Percentiles rank a stretch among this genome's conserved stretches.
Evolutionary conservation across 192 early-diverging fungal species (phyloP).

Genomic region (Haplosporangium gracile): DNA sequence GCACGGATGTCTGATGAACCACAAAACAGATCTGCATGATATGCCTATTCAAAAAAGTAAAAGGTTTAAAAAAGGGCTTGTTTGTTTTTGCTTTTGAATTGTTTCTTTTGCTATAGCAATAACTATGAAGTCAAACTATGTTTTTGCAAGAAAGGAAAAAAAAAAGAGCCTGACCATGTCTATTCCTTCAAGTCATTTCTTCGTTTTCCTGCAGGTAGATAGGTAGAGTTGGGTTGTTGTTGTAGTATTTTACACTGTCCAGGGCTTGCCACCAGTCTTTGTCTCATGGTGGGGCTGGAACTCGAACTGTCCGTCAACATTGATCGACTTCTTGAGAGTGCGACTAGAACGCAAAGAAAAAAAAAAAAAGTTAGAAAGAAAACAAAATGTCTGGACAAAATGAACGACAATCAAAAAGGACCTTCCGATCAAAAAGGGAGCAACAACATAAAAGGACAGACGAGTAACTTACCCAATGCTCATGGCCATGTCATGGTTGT

Average conservation of each 20-base stretch:
- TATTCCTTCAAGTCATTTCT: not conserved
- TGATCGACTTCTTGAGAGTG: slow-evolving; percentile 35
- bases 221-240: not conserved
- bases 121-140: not conserved
- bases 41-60: not conserved
- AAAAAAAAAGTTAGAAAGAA: not conserved
- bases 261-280: slow-evolving; percentile 30
- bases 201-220: not conserved
- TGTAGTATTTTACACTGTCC: slow-evolving; percentile 41
- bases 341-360: slow-evolving; percentile 14
- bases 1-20: not conserved
- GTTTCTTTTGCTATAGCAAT: not conserved
- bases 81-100: not conserved
- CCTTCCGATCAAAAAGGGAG: not conserved
- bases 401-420: not conserved
- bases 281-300: slow-evolving; percentile 49
- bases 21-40: not conserved
- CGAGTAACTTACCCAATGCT: slow-evolving; percentile 66
- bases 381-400: not conserved
- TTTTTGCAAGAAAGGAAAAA: not conserved
- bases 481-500: slow-evolving; percentile 62
- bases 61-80: not conserved
- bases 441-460: not conserved
- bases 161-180: not conserved
- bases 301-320: slow-evolving; percentile 39